Evolutionary conservation across 208 protist species (phyloP).

Genomic region (Trypanosoma grayi): DNA sequence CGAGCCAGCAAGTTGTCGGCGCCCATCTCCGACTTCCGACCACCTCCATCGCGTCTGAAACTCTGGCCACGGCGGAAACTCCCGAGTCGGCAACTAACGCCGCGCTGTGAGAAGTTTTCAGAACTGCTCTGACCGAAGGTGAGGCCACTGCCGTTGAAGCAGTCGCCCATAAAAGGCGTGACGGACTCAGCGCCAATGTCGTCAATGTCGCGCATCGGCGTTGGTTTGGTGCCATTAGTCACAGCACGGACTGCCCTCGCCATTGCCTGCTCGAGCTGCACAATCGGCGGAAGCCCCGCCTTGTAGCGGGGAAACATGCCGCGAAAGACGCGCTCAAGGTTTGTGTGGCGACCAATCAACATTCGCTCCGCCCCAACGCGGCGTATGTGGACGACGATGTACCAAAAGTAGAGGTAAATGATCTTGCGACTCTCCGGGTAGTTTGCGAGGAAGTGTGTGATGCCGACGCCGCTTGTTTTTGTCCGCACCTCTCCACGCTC

Average conservation of each 20-base stretch:
- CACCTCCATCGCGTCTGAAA: too few species aligned
- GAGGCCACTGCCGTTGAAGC: too few species aligned
- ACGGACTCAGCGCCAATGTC: too few species aligned
- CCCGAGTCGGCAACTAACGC: too few species aligned
- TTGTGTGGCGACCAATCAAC: conserved; percentile 45
- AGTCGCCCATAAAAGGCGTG: too few species aligned
- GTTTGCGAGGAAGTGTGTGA: conserved; percentile 41
- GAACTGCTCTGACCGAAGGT: too few species aligned
- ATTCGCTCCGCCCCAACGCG: conserved; percentile 38
- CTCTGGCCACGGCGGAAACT: too few species aligned
- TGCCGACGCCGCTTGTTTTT: conserved; percentile 45
- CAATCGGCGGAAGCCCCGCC: conserved; percentile 18
- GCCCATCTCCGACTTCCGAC: too few species aligned
- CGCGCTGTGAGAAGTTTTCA: too few species aligned
- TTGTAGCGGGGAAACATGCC: conserved; percentile 41
- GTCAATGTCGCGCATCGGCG: background rate
- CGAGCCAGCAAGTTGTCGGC: background rate
- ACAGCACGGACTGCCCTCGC: background rate
- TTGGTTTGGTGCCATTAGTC: background rate
- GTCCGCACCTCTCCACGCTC: conserved; percentile 38
- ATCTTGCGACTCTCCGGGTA: conserved; percentile 39
- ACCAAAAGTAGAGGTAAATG: conserved; percentile 65
- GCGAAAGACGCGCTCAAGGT: conserved; percentile 37
- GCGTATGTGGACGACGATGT: conserved; percentile 47
- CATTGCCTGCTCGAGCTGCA: conserved; percentile 21